Conservation (phyloP, 345 rosid species). For the Brassica carinata region DNA sequence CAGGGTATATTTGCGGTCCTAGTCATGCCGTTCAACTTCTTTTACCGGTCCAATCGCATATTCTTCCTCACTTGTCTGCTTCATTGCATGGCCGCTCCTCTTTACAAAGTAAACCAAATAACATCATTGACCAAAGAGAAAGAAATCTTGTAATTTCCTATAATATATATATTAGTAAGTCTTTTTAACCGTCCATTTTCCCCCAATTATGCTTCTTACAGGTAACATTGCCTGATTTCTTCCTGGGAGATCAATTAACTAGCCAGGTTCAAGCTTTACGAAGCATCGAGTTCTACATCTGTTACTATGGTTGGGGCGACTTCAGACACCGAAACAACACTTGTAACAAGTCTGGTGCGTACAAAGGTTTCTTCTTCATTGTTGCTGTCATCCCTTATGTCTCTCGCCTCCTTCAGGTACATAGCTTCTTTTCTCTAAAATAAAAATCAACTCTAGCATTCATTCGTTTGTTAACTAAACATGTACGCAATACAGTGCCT, state of each 20-base stretch:
- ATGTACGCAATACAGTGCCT: constrained; percentile 50
- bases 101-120: not conserved
- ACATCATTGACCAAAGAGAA: not conserved
- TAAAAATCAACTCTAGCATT: not conserved
- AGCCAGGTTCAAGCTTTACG: too few relatives aligned
- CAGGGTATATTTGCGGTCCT: constrained; percentile 23
- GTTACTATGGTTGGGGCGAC: constrained; percentile 56
- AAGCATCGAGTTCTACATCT: too few relatives aligned
- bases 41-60: constrained; percentile 35
- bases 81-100: constrained; percentile 24
- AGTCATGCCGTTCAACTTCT: constrained; percentile 36
- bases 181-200: not conserved
- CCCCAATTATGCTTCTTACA: constrained; percentile 24
- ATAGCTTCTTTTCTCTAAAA: not conserved
- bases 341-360: constrained; percentile 39
- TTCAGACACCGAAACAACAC: constrained; percentile 41
- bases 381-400: constrained; percentile 59
- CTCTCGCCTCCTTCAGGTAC: constrained; percentile 67
- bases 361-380: constrained; percentile 50
- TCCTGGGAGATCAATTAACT: too few relatives aligned
- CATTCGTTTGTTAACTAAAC: constrained; percentile 9
- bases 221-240: constrained; percentile 38
- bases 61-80: constrained; percentile 37
- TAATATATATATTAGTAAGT: not conserved
- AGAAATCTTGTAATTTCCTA: not conserved